Base-by-base conservation (phyloP, 306 rosid genomes). In the Medicago ruthenica region DNA sequence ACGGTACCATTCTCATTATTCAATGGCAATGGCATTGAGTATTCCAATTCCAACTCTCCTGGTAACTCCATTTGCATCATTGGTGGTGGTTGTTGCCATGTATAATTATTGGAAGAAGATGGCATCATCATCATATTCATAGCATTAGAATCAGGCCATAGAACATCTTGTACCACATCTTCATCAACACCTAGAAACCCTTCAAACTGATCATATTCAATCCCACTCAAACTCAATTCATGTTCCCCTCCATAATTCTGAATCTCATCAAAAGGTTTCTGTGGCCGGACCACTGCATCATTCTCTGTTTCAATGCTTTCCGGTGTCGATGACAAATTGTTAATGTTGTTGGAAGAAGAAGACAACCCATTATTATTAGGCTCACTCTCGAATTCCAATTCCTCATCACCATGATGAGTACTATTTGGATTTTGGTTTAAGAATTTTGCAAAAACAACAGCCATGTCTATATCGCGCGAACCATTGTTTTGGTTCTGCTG, bases 371-470 rank as follows among this genome's bases (percentile, higher is more conserved):
- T 31, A 14, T 60, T 60, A 34, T 61, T 31, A 15, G 1, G 1
- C 42, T 61, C 42, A 59, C 34, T 68, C 58, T 65, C 76, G 6
- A 65, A 45, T 14, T 80, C 81, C 4, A 58, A 11, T 11, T 58
- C 64, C 39, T 58, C 64, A 22, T 67, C 85, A 18, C 58, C 77
- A 7, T 8, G 39, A 6, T 6, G 39, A 59, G 4, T 14, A 9
- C 2, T 9, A 5, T 7, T 74, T 3, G 83, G 42, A 20, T 81
- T 75, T 20, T 84, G 84, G 85, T 83, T 85, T 85, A 94, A 73
- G 85, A 85, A 94, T 8, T 85, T 83, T 0, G 97, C 96, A 11
- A 94, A 94, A 13, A 94, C 98, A 0, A 69, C 79, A 0, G 98
- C 96, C 68, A 94, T 80, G 73, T 94, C 97, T 34, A 94, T 92